phyloP scores from a whole-genome alignment of 345 rosid genomes.

The Durio zibethinus region DNA sequence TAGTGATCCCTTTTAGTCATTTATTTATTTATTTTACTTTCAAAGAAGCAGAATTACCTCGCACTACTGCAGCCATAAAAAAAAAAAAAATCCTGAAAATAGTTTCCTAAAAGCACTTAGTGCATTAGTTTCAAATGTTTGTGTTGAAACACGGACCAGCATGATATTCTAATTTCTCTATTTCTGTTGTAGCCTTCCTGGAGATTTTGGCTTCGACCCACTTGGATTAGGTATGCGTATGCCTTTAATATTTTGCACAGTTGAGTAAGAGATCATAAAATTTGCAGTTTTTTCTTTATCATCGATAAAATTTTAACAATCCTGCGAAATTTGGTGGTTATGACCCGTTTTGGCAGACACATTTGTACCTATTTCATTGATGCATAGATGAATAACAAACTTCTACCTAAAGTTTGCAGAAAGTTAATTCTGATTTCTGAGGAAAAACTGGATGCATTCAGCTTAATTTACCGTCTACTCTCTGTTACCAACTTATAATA shows the following conservation, averaged over 20 bases:
- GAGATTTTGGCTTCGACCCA: constrained; percentile 17
- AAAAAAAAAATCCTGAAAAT: not conserved
- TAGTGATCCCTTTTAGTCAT: not conserved
- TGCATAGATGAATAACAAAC: not conserved
- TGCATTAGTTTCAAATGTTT: not conserved
- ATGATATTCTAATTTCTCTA: not conserved
- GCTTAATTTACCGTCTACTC: not conserved
- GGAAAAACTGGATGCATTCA: not conserved
- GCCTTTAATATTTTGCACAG: not conserved
- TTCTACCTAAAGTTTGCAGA: not conserved
- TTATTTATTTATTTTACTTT: not conserved
- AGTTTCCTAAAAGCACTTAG: not conserved
- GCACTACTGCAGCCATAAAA: not conserved
- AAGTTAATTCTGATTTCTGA: not conserved
- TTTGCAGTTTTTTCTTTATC: not conserved
- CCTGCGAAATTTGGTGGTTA: too few relatives aligned
- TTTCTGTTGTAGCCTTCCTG: constrained; percentile 11
- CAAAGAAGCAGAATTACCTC: not conserved
- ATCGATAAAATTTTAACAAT: not conserved
- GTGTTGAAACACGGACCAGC: not conserved
- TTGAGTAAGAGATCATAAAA: not conserved
- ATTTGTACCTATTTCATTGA: not conserved
- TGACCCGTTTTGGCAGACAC: too few relatives aligned
- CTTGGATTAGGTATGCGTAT: constrained; percentile 15
- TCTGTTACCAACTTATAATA: not conserved